Evolutionary conservation across 345 rosid genomes (phyloP), one percentile per base, ranked within the genome.

Genomic region (Acer saccharum): DNA sequence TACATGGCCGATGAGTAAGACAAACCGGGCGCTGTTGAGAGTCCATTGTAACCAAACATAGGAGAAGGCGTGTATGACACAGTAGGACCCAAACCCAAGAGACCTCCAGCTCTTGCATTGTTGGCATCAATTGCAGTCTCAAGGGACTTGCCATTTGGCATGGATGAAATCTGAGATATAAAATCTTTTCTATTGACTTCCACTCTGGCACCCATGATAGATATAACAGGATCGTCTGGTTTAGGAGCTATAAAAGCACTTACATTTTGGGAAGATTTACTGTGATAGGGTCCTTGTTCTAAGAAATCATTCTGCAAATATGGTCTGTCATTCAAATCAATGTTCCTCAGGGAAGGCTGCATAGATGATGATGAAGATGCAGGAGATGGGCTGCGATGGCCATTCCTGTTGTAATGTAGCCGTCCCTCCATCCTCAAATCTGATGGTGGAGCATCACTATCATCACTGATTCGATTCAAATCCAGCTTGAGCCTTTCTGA

Each of bases 241-340:
- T 78, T 91, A 48, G 87, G 79, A 23, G 78, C 89, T 39, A 88
- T 90, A 83, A 81, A 83, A 7, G 82, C 69, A 60, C 68, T 68
- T 46, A 77, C 43, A 78, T 67, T 88, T 77, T 80, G 88, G 29
- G 88, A 81, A 67, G 83, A 64, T 60, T 60, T 84, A 69, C 84
- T 78, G 39, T 46, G 73, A 81, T 77, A 75, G 14, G 79, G 76
- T 60, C 85, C 92, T 67, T 81, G 93, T 70, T 92, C 93, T 23
- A 84, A 83, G 78, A 87, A 78, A 69, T 90, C 89, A 23, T 65
- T 85, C 46, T 81, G 86, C 76, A 80, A 77, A 68, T 74, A 78
- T 9, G 99, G 98, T 58, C 87, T 85, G 79, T 96, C 99, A 76
- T 96, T 96, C 90, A 96, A 87, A 89, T 96, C 97, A 73, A 96